Evolutionary conservation across 768 basidiomycete species (phyloP), one percentile per base, ranked within the genome.

Genomic region (Rhodotorula sphaerocarpa): DNA sequence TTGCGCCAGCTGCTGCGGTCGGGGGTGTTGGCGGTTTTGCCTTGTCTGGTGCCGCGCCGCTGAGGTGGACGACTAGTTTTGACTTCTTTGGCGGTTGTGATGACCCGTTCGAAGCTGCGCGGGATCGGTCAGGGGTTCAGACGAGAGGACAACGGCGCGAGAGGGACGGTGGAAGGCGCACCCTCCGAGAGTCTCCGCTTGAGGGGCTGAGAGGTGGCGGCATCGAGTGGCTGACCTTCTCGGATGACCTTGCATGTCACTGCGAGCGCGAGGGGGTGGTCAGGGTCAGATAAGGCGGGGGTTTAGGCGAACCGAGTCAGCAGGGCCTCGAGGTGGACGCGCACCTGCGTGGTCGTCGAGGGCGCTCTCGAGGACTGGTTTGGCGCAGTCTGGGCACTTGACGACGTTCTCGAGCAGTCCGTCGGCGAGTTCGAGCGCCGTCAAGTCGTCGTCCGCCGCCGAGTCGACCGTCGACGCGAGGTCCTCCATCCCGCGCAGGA

Each of bases 371-470:
- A 93, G 78, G 14, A 91, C 77, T 0, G 87, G 86, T 75, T 90
- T 92, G 46, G 77, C 79, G 74, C 92, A 96, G 44, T 90, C 85
- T 50, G 77, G 81, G 76, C 92, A 96, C 57, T 80, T 83, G 59
- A 86, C 82, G 42, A 83, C 74, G 34, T 80, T 81, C 16, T 86
- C 75, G 59, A 60, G 52, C 5, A 21, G 33, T 1, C 87, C 85
- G 4, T 84, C 83, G 3, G 60, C 52, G 10, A 58, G 53, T 48
- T 80, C 80, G 21, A 92, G 79, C 10, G 90, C 88, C 59, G 84
- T 79, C 4, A 84, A 79, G 36, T 89, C 89, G 75, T 90, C 91
- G 71, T 91, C 88, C 81, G 81, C 21, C 50, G 36, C 28, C 30
- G 23, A 9, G 57, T 58, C 50, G 42, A n/a, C n/a, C n/a, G 42